Conservation (phyloP, 257 asterid species). For the Gentiana macrophylla region DNA sequence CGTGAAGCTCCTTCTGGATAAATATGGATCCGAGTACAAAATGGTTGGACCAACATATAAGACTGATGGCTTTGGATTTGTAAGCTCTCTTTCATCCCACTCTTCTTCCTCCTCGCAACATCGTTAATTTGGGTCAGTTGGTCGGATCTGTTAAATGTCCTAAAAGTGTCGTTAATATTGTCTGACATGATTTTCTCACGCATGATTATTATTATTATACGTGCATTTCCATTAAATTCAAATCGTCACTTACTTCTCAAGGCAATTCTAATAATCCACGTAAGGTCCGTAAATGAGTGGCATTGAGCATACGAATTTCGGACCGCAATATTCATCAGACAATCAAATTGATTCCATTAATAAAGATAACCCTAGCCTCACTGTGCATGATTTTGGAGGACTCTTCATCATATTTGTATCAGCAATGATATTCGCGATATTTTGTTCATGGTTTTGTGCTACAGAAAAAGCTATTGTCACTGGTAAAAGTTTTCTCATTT, state of each 20-base stretch:
- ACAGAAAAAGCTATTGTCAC: constrained; percentile 1
- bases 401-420: constrained; percentile 42
- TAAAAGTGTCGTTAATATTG: background rate
- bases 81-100: constrained; percentile 15
- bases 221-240: constrained; percentile 36
- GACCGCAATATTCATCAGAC: constrained; percentile 35
- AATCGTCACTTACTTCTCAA: constrained; percentile 24
- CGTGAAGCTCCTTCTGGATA: constrained; percentile 33
- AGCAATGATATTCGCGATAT: constrained; percentile 22
- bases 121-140: background rate
- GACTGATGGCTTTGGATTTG: constrained; percentile 51
- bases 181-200: background rate
- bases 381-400: constrained; percentile 36
- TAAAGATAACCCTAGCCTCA: constrained; percentile 31
- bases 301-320: constrained; percentile 28
- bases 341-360: constrained; percentile 37
- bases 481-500: too few species aligned
- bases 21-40: constrained; percentile 31
- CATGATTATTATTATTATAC: background rate
- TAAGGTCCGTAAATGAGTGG: constrained; percentile 21
- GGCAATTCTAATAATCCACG: constrained; percentile 34
- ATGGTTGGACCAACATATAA: constrained; percentile 36
- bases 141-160: too few species aligned
- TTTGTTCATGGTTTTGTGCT: constrained; percentile 9
- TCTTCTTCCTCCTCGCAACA: background rate